Evolutionary conservation across 2,329 filamentous ascomycete species (phyloP), one percentile per base, ranked within the genome.

Genomic region (Fusarium vanettenii): DNA sequence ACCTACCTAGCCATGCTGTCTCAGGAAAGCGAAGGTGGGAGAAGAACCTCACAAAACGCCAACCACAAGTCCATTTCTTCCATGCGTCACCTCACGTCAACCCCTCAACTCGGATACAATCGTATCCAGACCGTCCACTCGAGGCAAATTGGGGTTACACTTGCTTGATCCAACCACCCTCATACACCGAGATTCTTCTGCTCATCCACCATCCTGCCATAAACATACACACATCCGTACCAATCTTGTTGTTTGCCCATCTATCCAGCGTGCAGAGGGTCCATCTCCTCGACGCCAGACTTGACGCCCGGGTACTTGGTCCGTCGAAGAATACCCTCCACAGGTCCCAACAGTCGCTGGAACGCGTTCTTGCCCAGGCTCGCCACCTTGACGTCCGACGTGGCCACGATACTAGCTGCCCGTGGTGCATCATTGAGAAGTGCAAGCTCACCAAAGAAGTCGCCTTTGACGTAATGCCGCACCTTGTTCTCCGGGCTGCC

Each of bases 371-470:
- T 97, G 76, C 95, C 95, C 57, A 99, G 87, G 59, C 92, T 95
- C 6, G 96, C 97, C 60, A 98, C 94, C 86, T 98, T 98, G 81
- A 97, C 93, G 73, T 98, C 94, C 8, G 93, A 94, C 82, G 91
- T 89, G 78, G 94, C 94, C 56, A 97, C 87, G 62, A 99, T 92
- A 77, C 93, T 97, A 60, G 97, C 97, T 41, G 96, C 96, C 80
- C 97, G 92, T 10, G 97, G 97, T 64, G 95, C 94, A 81, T 99
- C 96, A 77, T 98, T 97, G 77, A 98, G 88, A 80, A 99, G 85
- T 8, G 97, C 97, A 71, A 99, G 88, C 85, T 99, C 97, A 72
- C 97, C 97, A 85, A 99, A 99, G 87, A 97, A 99, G 80, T 98
- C 97, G 33, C 97, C 97, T 84, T 97, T 97, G 74, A 88, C 89